Conservation (phyloP, 768 basidiomycete genomes). For the Boletus coccyginus region DNA sequence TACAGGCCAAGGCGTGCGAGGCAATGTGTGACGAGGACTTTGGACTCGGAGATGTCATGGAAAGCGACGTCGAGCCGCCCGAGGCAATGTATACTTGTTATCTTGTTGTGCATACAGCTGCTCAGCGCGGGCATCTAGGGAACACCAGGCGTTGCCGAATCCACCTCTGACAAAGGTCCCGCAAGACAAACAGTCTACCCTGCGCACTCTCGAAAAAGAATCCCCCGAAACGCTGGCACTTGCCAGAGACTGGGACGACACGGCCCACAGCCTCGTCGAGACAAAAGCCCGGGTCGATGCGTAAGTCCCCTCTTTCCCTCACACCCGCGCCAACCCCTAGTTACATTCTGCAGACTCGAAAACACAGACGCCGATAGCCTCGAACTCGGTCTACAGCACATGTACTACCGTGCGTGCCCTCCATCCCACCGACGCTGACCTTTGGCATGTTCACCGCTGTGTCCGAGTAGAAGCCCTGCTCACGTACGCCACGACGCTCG, state of each 20-base stretch:
- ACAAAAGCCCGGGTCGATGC: conserved; percentile 51
- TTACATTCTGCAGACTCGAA: conserved; percentile 42
- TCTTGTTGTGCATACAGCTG: background rate
- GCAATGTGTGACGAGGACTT: conserved; percentile 78
- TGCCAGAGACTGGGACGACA: conserved; percentile 82
- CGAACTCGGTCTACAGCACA: conserved; percentile 68
- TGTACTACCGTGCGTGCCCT: conserved; percentile 81
- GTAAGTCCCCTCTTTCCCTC: conserved; percentile 38
- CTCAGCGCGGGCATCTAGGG: conserved; percentile 18
- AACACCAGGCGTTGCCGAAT: conserved; percentile 2
- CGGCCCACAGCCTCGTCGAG: conserved; percentile 50
- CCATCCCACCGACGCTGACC: background rate
- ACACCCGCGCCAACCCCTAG: background rate
- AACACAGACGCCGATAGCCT: conserved; percentile 48
- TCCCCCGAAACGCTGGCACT: conserved; percentile 78
- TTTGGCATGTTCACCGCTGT: background rate
- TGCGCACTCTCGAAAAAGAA: conserved; percentile 71
- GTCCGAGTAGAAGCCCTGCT: conserved; percentile 70
- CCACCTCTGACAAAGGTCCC: conserved; percentile 32
- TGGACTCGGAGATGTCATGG: conserved; percentile 65
- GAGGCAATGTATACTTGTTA: conserved; percentile 27
- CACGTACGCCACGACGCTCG: conserved; percentile 86
- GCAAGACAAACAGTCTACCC: conserved; percentile 54
- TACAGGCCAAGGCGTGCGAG: conserved; percentile 75
- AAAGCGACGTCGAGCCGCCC: conserved; percentile 29